These are phyloP conservation scores for Syncephalis plumigaleata DNA, from an alignment of 371 early-diverging fungal species.

Conservation along the genomic window DNA sequence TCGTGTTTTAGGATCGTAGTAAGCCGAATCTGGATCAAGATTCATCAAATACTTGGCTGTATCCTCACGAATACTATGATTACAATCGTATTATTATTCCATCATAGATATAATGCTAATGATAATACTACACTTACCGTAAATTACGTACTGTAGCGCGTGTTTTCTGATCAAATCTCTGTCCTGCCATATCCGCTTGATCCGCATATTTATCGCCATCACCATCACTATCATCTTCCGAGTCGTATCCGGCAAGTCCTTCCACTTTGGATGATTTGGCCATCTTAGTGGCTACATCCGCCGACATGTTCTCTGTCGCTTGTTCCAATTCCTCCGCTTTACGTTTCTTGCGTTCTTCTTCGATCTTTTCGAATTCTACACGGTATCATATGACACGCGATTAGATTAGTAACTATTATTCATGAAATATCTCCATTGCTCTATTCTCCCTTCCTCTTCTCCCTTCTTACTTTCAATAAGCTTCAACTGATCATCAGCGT, in stretches of 20 bases:
- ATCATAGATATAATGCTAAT: background rate
- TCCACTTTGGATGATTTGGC: constrained; percentile 10
- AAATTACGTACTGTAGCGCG: constrained; percentile 89
- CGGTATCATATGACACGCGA: constrained; percentile 13
- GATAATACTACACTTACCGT: constrained; percentile 23
- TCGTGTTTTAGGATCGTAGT: constrained; percentile 96
- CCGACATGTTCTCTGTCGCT: constrained; percentile 29
- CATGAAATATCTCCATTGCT: too few species aligned
- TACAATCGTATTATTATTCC: too few species aligned
- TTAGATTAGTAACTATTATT: background rate
- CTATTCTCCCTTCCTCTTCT: too few species aligned
- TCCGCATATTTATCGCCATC: constrained; percentile 91
- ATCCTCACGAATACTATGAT: constrained; percentile 85
- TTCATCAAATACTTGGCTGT: constrained; percentile 94
- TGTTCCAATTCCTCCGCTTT: constrained; percentile 65
- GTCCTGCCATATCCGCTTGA: constrained; percentile 74
- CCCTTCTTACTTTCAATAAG: constrained; percentile 24
- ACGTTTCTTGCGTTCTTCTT: constrained; percentile 67
- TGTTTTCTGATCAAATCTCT: constrained; percentile 78
- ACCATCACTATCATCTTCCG: constrained; percentile 52
- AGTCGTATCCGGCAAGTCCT: constrained; percentile 15
- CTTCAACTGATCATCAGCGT: constrained; percentile 65
- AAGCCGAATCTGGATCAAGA: constrained; percentile 83
- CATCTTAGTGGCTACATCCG: constrained; percentile 16
- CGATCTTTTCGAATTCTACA: constrained; percentile 84